phyloP scores from a whole-genome alignment of 2,329 filamentous ascomycete species.

The Claviceps pusilla region DNA sequence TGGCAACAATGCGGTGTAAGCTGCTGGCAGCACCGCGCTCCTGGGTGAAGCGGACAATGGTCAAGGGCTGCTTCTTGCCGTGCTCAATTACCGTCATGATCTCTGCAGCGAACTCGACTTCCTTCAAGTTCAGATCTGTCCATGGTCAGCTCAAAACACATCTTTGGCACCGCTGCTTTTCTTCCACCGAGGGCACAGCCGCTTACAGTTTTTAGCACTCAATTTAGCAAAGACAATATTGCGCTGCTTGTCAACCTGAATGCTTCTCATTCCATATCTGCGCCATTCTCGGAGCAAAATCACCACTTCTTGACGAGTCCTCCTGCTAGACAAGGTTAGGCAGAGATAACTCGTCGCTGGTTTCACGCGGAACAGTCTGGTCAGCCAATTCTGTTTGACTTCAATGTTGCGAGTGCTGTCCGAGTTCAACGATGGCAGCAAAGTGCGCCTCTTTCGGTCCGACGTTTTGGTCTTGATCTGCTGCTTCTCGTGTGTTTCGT shows the following conservation, averaged over 20 bases:
- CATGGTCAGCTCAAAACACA: slow-evolving; percentile 7
- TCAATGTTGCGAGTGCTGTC: slow-evolving; percentile 40
- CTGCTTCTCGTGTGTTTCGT: slow-evolving; percentile 4
- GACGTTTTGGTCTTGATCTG: slow-evolving; percentile 1
- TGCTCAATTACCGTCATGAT: slow-evolving; percentile 83
- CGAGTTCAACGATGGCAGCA: slow-evolving; percentile 21
- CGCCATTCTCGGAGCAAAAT: slow-evolving; percentile 66
- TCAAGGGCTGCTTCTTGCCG: slow-evolving; percentile 59
- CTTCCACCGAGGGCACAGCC: neutral
- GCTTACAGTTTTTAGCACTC: slow-evolving; percentile 61
- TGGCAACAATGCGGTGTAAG: slow-evolving; percentile 70
- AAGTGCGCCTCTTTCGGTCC: slow-evolving; percentile 9
- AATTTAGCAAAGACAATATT: slow-evolving; percentile 71
- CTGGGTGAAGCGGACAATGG: slow-evolving; percentile 74
- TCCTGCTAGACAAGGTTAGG: slow-evolving; percentile 51
- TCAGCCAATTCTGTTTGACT: slow-evolving; percentile 71
- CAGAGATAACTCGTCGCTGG: slow-evolving; percentile 64
- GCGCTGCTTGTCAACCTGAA: slow-evolving; percentile 63
- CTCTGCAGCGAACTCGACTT: slow-evolving; percentile 76
- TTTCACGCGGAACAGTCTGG: slow-evolving; percentile 77
- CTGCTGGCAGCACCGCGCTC: slow-evolving; percentile 83
- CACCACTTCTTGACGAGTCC: slow-evolving; percentile 62
- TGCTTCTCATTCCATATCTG: slow-evolving; percentile 63
- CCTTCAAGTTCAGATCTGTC: slow-evolving; percentile 63
- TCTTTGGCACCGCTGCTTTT: neutral